phyloP scores from a whole-genome alignment of 164 flowering plant species.

The Nelumbo lutea region DNA sequence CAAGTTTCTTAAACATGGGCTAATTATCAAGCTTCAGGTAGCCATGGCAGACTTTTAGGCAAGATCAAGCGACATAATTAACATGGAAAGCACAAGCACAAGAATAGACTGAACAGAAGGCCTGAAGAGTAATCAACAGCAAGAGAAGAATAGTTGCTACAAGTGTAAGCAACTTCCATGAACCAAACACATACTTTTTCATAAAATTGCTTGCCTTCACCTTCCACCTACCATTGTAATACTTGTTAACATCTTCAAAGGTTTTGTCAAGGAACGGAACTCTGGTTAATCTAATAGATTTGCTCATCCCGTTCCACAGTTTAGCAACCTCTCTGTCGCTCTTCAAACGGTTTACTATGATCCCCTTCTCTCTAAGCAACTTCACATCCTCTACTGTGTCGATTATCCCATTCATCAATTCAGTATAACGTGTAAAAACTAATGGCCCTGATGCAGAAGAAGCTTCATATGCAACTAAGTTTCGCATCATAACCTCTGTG shows the following conservation, averaged over 20 bases:
- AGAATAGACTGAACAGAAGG: conserved; percentile 44
- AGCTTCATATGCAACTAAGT: conserved; percentile 65
- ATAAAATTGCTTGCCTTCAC: conserved; percentile 31
- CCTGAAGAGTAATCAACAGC: conserved; percentile 38
- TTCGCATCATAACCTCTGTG: conserved; percentile 54
- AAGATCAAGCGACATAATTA: background rate
- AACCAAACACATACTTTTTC: conserved; percentile 39
- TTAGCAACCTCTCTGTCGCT: conserved; percentile 57
- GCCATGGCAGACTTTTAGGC: too few species aligned
- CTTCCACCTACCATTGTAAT: conserved; percentile 44
- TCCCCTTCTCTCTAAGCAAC: conserved; percentile 51
- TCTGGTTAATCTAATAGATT: conserved; percentile 51
- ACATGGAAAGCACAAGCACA: conserved; percentile 19
- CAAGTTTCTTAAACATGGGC: too few species aligned
- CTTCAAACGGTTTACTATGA: conserved; percentile 54
- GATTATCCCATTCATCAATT: conserved; percentile 70
- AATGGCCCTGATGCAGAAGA: conserved; percentile 45
- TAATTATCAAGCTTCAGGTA: too few species aligned
- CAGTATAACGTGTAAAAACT: conserved; percentile 57
- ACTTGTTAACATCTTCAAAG: conserved; percentile 64
- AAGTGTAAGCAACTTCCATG: conserved; percentile 52
- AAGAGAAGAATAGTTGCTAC: conserved; percentile 40
- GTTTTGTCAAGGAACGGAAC: conserved; percentile 48
- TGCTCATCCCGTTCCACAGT: conserved; percentile 75
- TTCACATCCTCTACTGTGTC: conserved; percentile 55